Percentiles rank a stretch among this genome's conserved stretches.
These are phyloP conservation scores for Eucalyptus tenuipes DNA, from an alignment of 345 rosid species.

Conservation along the genomic window DNA sequence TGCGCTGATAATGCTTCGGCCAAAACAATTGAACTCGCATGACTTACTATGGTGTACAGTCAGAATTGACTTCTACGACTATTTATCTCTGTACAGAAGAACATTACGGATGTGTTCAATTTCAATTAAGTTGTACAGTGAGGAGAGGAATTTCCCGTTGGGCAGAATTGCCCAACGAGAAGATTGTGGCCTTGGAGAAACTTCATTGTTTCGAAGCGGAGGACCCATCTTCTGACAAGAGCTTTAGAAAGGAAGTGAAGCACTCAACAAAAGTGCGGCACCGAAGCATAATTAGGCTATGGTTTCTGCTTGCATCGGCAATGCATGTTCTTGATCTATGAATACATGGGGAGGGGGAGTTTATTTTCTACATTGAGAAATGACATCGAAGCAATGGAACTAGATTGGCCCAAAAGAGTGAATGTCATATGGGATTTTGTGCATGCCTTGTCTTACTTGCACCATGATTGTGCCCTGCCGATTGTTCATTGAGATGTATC, in stretches of 20 bases:
- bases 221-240: background rate
- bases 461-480: background rate
- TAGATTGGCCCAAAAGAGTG: background rate
- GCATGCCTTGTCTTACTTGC: background rate
- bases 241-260: background rate
- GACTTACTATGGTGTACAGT: background rate
- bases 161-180: too few relatives aligned
- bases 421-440: background rate
- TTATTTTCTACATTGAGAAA: background rate
- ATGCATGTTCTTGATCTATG: background rate
- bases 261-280: background rate
- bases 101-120: background rate
- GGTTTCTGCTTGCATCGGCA: background rate
- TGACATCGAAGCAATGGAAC: background rate
- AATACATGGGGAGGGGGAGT: background rate
- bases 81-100: background rate
- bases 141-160: background rate
- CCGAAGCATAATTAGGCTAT: background rate
- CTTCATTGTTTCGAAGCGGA: accelerated
- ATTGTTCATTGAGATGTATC: background rate
- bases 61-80: background rate
- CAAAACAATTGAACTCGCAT: background rate
- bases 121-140: background rate
- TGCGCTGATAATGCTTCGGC: background rate
- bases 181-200: too few relatives aligned